Evolutionary conservation across 2,329 filamentous ascomycete genomes (phyloP), one percentile per base, ranked within the genome.

Genomic region (Ophiostoma ips): DNA sequence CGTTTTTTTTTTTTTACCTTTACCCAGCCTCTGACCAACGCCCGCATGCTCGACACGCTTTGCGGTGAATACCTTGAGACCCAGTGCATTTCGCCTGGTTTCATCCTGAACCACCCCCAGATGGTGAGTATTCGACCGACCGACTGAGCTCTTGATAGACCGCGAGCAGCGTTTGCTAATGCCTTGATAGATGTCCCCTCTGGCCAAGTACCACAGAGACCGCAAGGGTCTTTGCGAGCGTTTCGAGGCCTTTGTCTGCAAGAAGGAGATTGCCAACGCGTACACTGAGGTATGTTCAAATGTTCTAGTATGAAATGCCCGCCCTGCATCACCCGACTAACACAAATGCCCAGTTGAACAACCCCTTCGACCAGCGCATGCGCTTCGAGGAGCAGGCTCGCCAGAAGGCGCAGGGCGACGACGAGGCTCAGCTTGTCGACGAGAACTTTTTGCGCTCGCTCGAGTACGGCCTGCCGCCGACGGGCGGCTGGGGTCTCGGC

Each of bases 401-500:
- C 60, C 89, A 96, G 73, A 96, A 96, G 78, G 87, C 81, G 7
- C 87, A 94, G 69, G 92, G 94, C 63, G 94, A 98, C 58, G 88
- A 96, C 59, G 94, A 98, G 71, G 94, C 90, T 1, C 92, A 96
- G 71, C 72, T 92, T 59, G 81, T 96, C 50, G 94, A 98, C 60
- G 90, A 96, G 77, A 94, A 86, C 60, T 96, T 96, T 75, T 86
- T 88, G 62, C 84, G 83, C 54, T 81, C 84, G 49, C 78, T 96
- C 52, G 92, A 96, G 66, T 63, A 63, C 49, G 61, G 61, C 46
- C 54, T 98, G 52, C 90, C 92, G 6, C 92, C 92, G 0, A 98
- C 92, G 1, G 92, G 87, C 65, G 92, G 92, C 46, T 98, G 86
- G 84, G 92, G 89, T 58, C 87, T 96, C 78, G 92, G 92, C 56